A percentile compares a stretch with the other conserved stretches of the same genome.
These are phyloP conservation scores for Penicillium sclerotiorum DNA, from an alignment of 2,329 filamentous ascomycete species.

Conservation along the genomic window DNA sequence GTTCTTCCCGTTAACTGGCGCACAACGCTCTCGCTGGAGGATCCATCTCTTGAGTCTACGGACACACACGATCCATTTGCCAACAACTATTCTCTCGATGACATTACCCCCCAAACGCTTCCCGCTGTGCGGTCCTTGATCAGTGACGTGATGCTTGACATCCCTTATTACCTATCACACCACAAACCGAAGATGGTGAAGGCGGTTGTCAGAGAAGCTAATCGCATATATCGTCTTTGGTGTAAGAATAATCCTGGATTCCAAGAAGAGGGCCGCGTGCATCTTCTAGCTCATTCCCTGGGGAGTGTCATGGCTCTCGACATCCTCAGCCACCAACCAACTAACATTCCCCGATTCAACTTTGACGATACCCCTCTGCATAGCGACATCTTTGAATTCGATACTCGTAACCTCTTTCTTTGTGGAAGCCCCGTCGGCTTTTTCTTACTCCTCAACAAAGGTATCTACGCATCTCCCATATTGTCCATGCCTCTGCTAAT, in stretches of 20 bases:
- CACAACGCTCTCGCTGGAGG: slow-evolving; percentile 82
- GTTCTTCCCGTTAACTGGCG: slow-evolving; percentile 94
- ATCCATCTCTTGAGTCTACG: slow-evolving; percentile 65
- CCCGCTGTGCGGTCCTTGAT: slow-evolving; percentile 92
- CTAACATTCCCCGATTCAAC: slow-evolving; percentile 58
- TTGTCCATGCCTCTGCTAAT: neutral
- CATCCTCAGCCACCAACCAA: slow-evolving; percentile 87
- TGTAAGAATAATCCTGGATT: slow-evolving; percentile 92
- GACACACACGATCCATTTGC: slow-evolving; percentile 56
- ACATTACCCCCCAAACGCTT: slow-evolving; percentile 89
- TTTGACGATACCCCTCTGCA: slow-evolving; percentile 43
- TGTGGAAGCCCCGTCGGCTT: slow-evolving; percentile 90
- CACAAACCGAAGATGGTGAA: slow-evolving; percentile 95
- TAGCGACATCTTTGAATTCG: slow-evolving; percentile 77
- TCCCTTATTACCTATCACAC: slow-evolving; percentile 95
- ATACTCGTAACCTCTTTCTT: slow-evolving; percentile 86
- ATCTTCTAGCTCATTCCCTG: slow-evolving; percentile 89
- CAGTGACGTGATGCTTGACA: slow-evolving; percentile 96
- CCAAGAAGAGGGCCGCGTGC: slow-evolving; percentile 75
- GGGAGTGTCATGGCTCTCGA: slow-evolving; percentile 95
- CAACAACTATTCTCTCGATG: slow-evolving; percentile 71
- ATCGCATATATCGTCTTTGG: slow-evolving; percentile 94
- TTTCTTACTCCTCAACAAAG: slow-evolving; percentile 81
- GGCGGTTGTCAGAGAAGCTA: slow-evolving; percentile 86
- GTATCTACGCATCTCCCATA: slow-evolving; percentile 20